phyloP scores from a whole-genome alignment of 2,329 filamentous ascomycete species.

The Fusarium udum region DNA sequence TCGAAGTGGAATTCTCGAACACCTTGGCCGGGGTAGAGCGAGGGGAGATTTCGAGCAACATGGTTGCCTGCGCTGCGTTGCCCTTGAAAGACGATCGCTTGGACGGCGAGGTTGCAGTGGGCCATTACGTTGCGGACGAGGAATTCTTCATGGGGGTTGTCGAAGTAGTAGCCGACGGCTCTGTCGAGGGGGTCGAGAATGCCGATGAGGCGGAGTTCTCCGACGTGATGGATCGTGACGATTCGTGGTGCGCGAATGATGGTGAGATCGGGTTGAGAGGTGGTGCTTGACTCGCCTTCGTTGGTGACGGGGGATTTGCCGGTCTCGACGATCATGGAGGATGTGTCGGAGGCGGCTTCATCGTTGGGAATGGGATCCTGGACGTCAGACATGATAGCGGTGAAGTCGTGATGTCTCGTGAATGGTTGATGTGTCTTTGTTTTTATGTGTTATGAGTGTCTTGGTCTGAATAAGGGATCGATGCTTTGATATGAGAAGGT shows the following conservation, averaged over 20 bases:
- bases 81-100: background rate
- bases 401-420: accelerated
- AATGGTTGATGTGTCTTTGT: no score
- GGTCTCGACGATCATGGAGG: background rate
- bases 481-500: no score
- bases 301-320: background rate
- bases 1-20: background rate
- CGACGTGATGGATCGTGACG: background rate
- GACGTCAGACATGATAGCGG: background rate
- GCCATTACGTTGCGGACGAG: background rate
- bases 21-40: accelerated
- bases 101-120: background rate
- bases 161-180: background rate
- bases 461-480: background rate
- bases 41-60: background rate
- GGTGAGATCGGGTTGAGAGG: background rate
- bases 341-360: background rate
- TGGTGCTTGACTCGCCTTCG: background rate
- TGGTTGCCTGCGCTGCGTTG: background rate
- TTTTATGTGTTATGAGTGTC: background rate
- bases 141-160: background rate
- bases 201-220: background rate
- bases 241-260: background rate
- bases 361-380: accelerated
- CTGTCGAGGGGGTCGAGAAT: background rate